Evolutionary conservation across 305 asterid genomes (phyloP).

Genomic region (Fraxinus velutina): DNA sequence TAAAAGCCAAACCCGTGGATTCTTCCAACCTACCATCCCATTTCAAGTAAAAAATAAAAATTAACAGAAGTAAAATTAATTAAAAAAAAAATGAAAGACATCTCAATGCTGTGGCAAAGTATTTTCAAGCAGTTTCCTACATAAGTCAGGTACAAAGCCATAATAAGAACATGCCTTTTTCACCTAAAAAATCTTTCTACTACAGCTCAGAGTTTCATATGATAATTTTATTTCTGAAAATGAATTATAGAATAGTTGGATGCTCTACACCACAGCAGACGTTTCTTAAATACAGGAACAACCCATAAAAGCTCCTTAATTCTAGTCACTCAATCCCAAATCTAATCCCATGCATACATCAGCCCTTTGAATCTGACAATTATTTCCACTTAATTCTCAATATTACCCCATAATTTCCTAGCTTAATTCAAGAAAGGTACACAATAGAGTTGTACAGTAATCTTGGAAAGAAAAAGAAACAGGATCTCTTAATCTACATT

Average conservation of each 20-base stretch:
- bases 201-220: neutral
- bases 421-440: neutral
- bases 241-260: neutral
- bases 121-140: neutral
- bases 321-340: neutral
- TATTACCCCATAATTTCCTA: neutral
- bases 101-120: neutral
- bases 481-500: neutral
- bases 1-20: conserved; percentile 89
- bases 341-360: neutral
- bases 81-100: neutral
- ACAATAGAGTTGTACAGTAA: neutral
- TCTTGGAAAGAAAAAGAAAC: neutral
- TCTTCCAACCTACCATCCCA: conserved; percentile 81
- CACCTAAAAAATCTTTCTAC: neutral
- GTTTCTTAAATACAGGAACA: neutral
- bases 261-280: neutral
- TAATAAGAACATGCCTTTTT: neutral
- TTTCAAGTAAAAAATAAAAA: conserved; percentile 23
- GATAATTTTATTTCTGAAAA: neutral
- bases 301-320: neutral
- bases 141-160: neutral
- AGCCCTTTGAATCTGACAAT: neutral
- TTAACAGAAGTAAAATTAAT: conserved; percentile 5
- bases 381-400: neutral